These are phyloP conservation scores for Aspergillus ochraceus DNA, from an alignment of 2,329 filamentous ascomycete species.

Conservation along the genomic window DNA sequence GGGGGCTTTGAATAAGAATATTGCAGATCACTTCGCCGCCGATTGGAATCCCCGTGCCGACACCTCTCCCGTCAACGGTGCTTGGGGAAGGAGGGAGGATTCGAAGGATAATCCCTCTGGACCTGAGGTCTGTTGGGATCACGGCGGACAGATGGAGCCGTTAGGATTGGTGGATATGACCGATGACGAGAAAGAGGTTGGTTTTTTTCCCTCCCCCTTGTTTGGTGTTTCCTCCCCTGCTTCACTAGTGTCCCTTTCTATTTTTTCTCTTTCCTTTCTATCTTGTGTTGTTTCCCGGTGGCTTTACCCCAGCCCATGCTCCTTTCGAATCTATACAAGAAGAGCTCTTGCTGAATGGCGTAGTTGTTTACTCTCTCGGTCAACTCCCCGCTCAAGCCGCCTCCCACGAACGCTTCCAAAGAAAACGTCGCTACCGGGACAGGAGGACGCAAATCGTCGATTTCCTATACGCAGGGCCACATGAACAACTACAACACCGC, in stretches of 20 bases:
- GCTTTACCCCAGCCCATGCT: neutral
- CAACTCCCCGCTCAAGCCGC: constrained; percentile 89
- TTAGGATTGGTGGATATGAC: constrained; percentile 72
- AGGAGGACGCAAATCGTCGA: constrained; percentile 72
- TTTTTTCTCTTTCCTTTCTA: neutral
- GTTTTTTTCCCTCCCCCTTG: constrained; percentile 18
- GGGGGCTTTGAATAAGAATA: constrained; percentile 57
- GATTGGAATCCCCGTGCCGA: constrained; percentile 76
- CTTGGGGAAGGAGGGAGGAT: constrained; percentile 78
- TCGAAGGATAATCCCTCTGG: constrained; percentile 72
- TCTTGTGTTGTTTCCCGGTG: neutral
- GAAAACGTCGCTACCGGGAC: constrained; percentile 43
- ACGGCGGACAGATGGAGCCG: constrained; percentile 67
- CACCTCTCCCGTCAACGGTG: constrained; percentile 58
- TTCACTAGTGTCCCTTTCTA: neutral
- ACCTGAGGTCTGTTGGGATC: constrained; percentile 91
- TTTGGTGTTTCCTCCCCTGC: neutral
- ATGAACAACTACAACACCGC: constrained; percentile 66
- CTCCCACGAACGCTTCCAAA: constrained; percentile 67
- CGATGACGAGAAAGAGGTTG: constrained; percentile 65
- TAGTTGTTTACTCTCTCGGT: constrained; percentile 83
- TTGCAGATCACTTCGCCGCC: constrained; percentile 68
- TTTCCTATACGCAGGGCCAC: constrained; percentile 66
- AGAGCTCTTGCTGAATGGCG: constrained; percentile 25
- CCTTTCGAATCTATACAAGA: neutral